Percentiles rank a stretch among this genome's conserved stretches.
Evolutionary conservation across 2,329 filamentous ascomycete species (phyloP).

Genomic region (Sporothrix brasiliensis): DNA sequence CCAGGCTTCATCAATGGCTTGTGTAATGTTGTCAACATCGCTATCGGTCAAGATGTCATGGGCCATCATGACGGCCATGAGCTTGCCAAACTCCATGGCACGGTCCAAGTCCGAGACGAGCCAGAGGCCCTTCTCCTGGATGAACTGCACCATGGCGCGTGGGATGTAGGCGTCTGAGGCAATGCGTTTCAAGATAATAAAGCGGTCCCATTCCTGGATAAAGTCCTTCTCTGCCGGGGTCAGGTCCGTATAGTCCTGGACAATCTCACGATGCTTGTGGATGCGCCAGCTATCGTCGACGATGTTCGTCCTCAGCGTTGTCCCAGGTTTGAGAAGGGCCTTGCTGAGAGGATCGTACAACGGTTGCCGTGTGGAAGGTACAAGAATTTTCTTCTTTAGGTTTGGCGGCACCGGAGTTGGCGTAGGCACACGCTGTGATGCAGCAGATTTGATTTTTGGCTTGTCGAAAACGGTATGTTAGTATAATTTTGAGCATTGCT

Average conservation of each 20-base stretch:
- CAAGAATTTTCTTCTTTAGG: conserved; percentile 40
- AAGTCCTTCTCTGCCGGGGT: conserved; percentile 59
- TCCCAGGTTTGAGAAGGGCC: conserved; percentile 53
- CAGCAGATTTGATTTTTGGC: conserved; percentile 2
- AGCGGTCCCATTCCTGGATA: conserved; percentile 61
- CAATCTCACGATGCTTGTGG: conserved; percentile 61
- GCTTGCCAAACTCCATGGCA: conserved; percentile 59
- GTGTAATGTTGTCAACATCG: conserved; percentile 50
- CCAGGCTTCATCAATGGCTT: conserved; percentile 40
- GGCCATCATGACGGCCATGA: conserved; percentile 55
- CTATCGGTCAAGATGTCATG: conserved; percentile 52
- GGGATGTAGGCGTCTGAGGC: conserved; percentile 57
- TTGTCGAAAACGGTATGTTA: not conserved
- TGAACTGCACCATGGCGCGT: conserved; percentile 56
- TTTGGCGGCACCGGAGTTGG: conserved; percentile 8
- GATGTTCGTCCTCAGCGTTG: conserved; percentile 49
- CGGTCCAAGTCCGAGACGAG: conserved; percentile 53
- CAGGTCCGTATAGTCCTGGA: conserved; percentile 61
- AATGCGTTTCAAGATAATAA: conserved; percentile 55
- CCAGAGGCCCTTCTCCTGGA: conserved; percentile 56
- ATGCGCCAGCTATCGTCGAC: conserved; percentile 59
- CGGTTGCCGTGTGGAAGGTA: conserved; percentile 55
- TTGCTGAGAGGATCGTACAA: conserved; percentile 63
- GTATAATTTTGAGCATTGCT: not conserved
- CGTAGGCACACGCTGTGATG: not conserved